These are phyloP conservation scores for Hypoxylon lenormandii DNA, from an alignment of 495 filamentous ascomycete species.

Conservation along the genomic window DNA sequence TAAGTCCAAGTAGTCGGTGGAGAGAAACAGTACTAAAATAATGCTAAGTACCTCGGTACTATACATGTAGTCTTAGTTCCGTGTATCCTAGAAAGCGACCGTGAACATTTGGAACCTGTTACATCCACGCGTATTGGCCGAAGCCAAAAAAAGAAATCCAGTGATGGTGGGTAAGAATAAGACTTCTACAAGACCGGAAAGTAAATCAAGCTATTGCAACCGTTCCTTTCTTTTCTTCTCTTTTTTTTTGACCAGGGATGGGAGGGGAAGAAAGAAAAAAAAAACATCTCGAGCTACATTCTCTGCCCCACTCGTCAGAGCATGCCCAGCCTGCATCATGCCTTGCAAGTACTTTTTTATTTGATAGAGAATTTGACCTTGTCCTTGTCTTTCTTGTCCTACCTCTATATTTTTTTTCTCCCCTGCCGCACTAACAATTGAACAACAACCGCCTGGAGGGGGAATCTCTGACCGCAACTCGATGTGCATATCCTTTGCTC, in stretches of 20 bases:
- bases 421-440: slow-evolving; percentile 19
- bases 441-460: slow-evolving; percentile 1
- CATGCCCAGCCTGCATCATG: not conserved
- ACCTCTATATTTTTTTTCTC: slow-evolving; percentile 17
- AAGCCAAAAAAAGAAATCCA: slow-evolving; percentile 32
- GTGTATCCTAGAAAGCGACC: too few relatives aligned
- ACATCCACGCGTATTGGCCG: not conserved
- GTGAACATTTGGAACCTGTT: not conserved
- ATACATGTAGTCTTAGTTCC: too few relatives aligned
- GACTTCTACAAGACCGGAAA: slow-evolving; percentile 20
- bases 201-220: slow-evolving; percentile 16
- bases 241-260: not conserved
- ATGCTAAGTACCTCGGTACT: too few relatives aligned
- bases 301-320: slow-evolving; percentile 11
- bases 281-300: slow-evolving; percentile 11
- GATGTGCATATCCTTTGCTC: slow-evolving; percentile 9
- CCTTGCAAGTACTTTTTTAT: slow-evolving; percentile 10
- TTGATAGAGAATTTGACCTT: slow-evolving; percentile 15
- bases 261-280: not conserved
- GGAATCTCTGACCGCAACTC: slow-evolving; percentile 44
- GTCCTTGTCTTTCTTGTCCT: slow-evolving; percentile 3
- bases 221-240: not conserved
- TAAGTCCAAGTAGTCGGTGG: too few relatives aligned
- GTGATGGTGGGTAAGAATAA: slow-evolving; percentile 16
- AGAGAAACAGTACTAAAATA: too few relatives aligned